phyloP scores from a whole-genome alignment of 306 rosid species.

The Trifolium pratense region DNA sequence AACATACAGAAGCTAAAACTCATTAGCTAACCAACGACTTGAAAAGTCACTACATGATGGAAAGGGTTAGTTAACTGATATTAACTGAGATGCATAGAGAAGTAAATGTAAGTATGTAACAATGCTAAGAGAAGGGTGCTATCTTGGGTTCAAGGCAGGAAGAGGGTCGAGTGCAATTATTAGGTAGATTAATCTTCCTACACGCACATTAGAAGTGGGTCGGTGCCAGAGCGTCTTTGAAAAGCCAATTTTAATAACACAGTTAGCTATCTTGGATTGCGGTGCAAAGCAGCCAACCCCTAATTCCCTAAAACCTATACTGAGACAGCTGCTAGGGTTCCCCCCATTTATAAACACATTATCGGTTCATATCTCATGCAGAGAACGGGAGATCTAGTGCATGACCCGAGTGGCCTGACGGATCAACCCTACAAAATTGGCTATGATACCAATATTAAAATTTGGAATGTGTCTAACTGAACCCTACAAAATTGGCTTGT shows the following conservation, averaged over 20 bases:
- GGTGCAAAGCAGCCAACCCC: not conserved
- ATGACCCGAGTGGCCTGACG: not conserved
- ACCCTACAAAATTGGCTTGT: not conserved
- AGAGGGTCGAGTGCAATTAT: too few relatives aligned
- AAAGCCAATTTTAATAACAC: not conserved
- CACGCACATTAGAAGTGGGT: not conserved
- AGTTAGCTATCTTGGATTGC: not conserved
- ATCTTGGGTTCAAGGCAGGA: conserved; percentile 21
- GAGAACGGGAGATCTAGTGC: not conserved
- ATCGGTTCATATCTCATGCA: not conserved
- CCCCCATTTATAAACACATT: not conserved
- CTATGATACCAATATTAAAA: not conserved
- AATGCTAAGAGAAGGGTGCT: conserved; percentile 5
- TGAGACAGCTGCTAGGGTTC: not conserved
- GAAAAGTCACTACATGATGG: conserved; percentile 19
- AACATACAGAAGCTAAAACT: conserved; percentile 30
- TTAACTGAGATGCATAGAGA: conserved; percentile 9
- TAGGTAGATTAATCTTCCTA: conserved; percentile 13
- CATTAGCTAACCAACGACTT: conserved; percentile 29
- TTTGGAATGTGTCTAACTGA: not conserved
- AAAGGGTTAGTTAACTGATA: conserved; percentile 12
- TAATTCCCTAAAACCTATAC: not conserved
- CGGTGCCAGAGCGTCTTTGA: not conserved
- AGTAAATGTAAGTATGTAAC: conserved; percentile 7
- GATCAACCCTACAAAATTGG: not conserved